Conservation (phyloP, 495 filamentous ascomycete genomes). For the Penicillium flavigenum region DNA sequence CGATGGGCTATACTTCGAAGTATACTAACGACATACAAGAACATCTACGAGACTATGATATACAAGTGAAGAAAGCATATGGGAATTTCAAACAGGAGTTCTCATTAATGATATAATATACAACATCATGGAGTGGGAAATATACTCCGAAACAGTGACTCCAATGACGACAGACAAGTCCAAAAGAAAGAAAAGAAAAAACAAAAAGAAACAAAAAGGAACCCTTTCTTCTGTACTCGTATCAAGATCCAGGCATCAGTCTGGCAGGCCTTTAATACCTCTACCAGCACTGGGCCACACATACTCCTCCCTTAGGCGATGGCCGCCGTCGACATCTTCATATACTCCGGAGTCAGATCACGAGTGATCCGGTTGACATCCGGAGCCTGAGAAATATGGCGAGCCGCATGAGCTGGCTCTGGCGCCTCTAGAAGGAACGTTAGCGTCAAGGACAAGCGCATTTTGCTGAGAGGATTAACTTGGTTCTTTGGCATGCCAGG, state of each 20-base stretch:
- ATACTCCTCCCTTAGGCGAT: neutral
- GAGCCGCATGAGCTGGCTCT: neutral
- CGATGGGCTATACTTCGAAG: neutral
- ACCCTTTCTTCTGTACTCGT: too few relatives aligned
- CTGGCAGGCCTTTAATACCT: conserved; percentile 3
- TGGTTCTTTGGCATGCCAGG: neutral
- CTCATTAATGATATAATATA: neutral
- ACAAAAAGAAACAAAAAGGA: neutral
- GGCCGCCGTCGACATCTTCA: neutral
- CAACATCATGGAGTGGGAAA: neutral
- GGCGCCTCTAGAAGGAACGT: neutral
- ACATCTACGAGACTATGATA: neutral
- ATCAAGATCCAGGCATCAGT: neutral
- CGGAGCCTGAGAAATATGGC: neutral
- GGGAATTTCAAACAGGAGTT: neutral
- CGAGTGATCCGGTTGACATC: neutral
- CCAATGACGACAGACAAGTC: neutral
- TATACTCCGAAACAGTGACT: neutral
- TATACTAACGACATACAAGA: neutral
- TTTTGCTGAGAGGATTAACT: neutral
- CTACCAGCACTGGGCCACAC: neutral
- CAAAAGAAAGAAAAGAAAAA: neutral
- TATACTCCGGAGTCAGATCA: neutral
- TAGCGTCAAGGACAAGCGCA: neutral
- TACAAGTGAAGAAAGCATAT: neutral